phyloP scores from a whole-genome alignment of 768 basidiomycete species.

The Nidula microcarpa region DNA sequence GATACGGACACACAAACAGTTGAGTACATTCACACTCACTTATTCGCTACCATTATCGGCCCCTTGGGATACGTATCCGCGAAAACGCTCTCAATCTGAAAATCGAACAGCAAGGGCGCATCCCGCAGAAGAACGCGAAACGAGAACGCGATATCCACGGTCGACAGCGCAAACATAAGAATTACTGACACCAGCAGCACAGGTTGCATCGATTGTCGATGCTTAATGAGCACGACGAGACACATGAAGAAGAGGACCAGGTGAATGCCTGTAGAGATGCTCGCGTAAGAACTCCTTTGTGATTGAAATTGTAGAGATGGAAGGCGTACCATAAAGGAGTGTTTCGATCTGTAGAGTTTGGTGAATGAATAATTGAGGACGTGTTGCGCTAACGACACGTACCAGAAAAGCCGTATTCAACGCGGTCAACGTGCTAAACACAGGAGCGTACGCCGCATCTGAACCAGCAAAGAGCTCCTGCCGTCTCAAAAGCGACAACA shows the following conservation, averaged over 20 bases:
- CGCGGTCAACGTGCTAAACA: too few species aligned
- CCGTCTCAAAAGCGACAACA: too few species aligned
- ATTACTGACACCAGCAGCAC: slow-evolving; percentile 4
- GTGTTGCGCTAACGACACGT: background rate
- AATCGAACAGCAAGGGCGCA: slow-evolving; percentile 1
- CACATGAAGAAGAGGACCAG: slow-evolving; percentile 6
- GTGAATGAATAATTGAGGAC: background rate
- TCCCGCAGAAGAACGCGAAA: slow-evolving; percentile 1
- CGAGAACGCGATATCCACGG: slow-evolving; percentile 10
- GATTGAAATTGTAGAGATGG: background rate
- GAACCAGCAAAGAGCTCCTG: too few species aligned
- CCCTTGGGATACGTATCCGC: slow-evolving; percentile 1
- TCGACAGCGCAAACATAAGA: slow-evolving; percentile 8
- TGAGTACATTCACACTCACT: background rate
- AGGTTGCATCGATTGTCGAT: slow-evolving; percentile 1
- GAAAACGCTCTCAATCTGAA: background rate
- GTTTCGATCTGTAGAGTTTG: background rate
- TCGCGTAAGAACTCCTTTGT: background rate
- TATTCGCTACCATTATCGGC: slow-evolving; percentile 4
- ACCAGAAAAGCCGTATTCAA: background rate
- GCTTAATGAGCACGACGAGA: slow-evolving; percentile 1
- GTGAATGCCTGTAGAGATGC: slow-evolving; percentile 3
- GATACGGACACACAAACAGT: background rate
- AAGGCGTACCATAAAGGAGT: background rate
- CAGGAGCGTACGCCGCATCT: too few species aligned